Conservation (phyloP, 805 yeast species). For the Komagataella ulmi region DNA sequence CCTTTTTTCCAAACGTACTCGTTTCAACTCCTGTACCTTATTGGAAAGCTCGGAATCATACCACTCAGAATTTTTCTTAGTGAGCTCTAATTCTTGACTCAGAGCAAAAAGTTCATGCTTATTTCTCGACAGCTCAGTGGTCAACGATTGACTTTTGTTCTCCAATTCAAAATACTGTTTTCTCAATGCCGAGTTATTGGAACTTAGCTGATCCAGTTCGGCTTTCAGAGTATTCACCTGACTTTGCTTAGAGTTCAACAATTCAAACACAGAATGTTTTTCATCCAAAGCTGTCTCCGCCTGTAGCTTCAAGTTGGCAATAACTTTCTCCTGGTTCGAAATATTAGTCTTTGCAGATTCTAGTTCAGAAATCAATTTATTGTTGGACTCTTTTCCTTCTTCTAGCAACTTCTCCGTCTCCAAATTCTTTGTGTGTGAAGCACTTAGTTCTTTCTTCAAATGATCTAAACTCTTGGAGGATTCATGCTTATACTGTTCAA, state of each 20-base stretch:
- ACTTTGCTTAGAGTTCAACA: conserved; percentile 22
- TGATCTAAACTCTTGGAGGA: conserved; percentile 17
- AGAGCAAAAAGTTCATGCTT: conserved; percentile 14
- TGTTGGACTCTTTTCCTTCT: conserved; percentile 9
- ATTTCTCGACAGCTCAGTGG: conserved; percentile 12
- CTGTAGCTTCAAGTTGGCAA: conserved; percentile 5
- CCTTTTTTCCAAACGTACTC: conserved; percentile 14
- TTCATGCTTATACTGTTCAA: conserved; percentile 25
- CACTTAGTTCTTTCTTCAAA: conserved; percentile 16
- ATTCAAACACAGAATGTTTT: conserved; percentile 18
- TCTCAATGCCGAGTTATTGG: conserved; percentile 27
- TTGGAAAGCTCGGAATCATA: conserved; percentile 19
- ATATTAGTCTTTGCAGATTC: conserved; percentile 4
- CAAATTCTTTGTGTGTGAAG: conserved; percentile 11
- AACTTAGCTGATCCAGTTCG: conserved; percentile 26
- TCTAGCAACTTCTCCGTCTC: conserved; percentile 11
- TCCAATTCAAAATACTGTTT: conserved; percentile 21
- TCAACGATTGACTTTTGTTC: conserved; percentile 9
- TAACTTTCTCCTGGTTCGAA: conserved; percentile 2
- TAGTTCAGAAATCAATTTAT: conserved; percentile 4
- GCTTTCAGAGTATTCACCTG: conserved; percentile 21
- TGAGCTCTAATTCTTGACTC: conserved; percentile 17
- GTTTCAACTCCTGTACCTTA: conserved; percentile 14
- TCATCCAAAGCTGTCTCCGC: conserved; percentile 5
- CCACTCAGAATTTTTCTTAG: conserved; percentile 19